phyloP scores from a whole-genome alignment of 2,329 filamentous ascomycete species.

The Colletotrichum abscissum region DNA sequence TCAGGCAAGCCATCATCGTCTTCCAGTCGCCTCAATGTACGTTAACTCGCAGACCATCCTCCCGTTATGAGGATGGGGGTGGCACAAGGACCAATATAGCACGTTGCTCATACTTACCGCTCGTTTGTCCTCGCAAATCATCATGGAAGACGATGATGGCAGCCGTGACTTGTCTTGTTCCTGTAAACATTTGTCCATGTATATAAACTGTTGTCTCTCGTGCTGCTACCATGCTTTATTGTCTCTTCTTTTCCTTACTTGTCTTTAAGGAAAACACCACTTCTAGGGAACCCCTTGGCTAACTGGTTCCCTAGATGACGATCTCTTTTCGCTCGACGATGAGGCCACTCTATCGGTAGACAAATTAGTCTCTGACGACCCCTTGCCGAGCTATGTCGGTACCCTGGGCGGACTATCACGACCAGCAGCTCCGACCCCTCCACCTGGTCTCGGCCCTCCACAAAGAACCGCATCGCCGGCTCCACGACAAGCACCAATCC shows the following conservation, averaged over 20 bases:
- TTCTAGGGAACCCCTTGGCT: constrained; percentile 46
- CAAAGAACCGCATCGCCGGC: constrained; percentile 51
- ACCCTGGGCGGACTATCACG: neutral
- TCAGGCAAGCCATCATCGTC: constrained; percentile 77
- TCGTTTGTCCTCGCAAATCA: constrained; percentile 38
- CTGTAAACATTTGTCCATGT: constrained; percentile 47
- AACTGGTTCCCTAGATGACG: constrained; percentile 68
- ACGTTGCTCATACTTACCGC: constrained; percentile 50
- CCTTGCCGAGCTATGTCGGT: constrained; percentile 29
- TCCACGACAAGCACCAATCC: constrained; percentile 34
- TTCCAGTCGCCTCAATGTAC: constrained; percentile 73
- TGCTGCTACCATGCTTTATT: constrained; percentile 36
- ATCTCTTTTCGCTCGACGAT: constrained; percentile 65
- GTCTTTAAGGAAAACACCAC: constrained; percentile 24
- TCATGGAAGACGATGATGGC: constrained; percentile 72
- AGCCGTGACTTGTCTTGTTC: constrained; percentile 67
- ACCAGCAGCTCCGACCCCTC: constrained; percentile 38
- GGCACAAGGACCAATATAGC: constrained; percentile 60
- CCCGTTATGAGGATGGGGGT: constrained; percentile 43
- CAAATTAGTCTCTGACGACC: constrained; percentile 74
- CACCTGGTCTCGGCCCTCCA: constrained; percentile 57
- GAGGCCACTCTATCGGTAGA: constrained; percentile 74
- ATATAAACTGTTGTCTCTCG: constrained; percentile 51
- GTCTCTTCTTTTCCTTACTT: constrained; percentile 39
- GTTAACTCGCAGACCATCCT: constrained; percentile 64